Base-by-base conservation (phyloP, 78 protist genomes). In the Cavenderia fasciculata region DNA sequence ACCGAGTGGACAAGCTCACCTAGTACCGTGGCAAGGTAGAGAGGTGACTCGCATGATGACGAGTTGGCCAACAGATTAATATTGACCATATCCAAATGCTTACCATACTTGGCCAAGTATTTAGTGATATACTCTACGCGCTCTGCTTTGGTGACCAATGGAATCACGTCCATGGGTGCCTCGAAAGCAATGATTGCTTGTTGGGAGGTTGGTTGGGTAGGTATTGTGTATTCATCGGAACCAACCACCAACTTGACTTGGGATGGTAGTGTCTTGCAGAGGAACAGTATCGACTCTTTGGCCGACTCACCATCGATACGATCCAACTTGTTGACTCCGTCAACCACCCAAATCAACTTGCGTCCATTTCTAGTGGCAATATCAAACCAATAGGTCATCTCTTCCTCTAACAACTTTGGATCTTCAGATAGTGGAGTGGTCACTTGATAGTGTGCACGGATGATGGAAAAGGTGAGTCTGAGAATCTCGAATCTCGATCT, bases 1-100 rank as follows among this genome's bases (percentile, higher is more conserved):
- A 61, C 90, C 18, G 73, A 44, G 1, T 76, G 44, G 33, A 82
- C 40, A 31, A 82, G n/a, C 36, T 82, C 78, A 23, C 73, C 61
- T 0, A 82, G 31, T 25, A 82, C 70, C 36, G 19, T 82, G 27
- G 78, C 51, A 18, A 82, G 8, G 38, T 68, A 69, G 0, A 68
- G 74, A 4, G 90, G 90, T 3, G 51, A 16, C 44, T 70, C 34
- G 31, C 86, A 75, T 29, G 40, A 14, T 14, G 31, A 16, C n/a
- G n/a, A n/a, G n/a, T n/a, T n/a, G n/a, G n/a, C n/a, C n/a, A n/a
- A n/a, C n/a, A n/a, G n/a, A n/a, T n/a, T n/a, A n/a, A n/a, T n/a
- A n/a, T n/a, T n/a, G n/a, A n/a, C n/a, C n/a, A n/a, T n/a, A n/a
- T n/a, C n/a, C n/a, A n/a, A n/a, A n/a, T n/a, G n/a, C n/a, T n/a